These are phyloP conservation scores for Patellifolia procumbens DNA, from an alignment of 179 eudicot genomes.

Conservation along the genomic window DNA sequence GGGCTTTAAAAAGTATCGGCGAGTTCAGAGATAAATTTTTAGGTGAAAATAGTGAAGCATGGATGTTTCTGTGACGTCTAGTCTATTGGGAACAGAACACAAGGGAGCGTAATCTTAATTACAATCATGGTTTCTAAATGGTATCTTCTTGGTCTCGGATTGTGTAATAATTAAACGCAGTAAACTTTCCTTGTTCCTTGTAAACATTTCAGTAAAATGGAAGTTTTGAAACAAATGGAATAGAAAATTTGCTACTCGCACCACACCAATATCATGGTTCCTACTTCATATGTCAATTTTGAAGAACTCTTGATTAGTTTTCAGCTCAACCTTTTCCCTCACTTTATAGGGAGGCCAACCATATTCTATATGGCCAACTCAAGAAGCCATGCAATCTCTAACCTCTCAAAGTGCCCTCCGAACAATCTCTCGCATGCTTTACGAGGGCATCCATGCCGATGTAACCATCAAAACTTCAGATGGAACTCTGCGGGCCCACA, in stretches of 20 bases:
- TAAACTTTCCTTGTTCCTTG: background rate
- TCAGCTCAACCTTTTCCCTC: background rate
- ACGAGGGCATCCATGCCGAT: slow-evolving; percentile 67
- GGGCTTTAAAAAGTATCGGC: too few species aligned
- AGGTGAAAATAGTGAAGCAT: background rate
- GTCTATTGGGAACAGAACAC: background rate
- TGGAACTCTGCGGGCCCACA: slow-evolving; percentile 75
- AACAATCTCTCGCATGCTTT: slow-evolving; percentile 71
- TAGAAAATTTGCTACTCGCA: too few species aligned
- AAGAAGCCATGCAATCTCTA: slow-evolving; percentile 49
- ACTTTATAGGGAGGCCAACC: slow-evolving; percentile 61
- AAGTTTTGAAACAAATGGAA: background rate
- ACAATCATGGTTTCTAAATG: background rate
- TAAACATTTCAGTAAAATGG: background rate
- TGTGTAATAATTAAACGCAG: background rate
- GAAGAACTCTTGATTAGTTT: background rate
- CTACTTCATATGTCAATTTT: too few species aligned
- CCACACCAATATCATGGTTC: too few species aligned
- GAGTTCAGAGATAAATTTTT: background rate
- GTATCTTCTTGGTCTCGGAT: background rate
- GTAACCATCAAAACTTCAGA: slow-evolving; percentile 70
- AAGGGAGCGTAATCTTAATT: background rate
- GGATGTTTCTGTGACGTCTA: background rate
- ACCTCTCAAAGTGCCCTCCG: slow-evolving; percentile 58
- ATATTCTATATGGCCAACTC: slow-evolving; percentile 68